Base-by-base conservation (phyloP, 176 grass and related monocot genomes). In the Aegilops sharonensis region DNA sequence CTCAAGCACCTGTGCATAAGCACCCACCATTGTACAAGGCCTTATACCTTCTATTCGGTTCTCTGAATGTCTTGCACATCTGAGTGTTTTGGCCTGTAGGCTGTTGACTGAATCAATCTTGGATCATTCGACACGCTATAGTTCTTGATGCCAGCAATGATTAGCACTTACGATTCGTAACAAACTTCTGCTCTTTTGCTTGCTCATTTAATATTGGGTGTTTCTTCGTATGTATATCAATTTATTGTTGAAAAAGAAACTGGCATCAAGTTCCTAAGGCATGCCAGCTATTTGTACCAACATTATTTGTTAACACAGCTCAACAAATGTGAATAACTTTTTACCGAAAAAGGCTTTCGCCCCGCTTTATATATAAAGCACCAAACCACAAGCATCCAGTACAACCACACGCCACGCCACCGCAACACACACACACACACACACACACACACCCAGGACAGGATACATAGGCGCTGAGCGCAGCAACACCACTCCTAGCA, bases 151-250 rank as follows among this genome's bases (percentile, higher is more conserved):
- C 4, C 14, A 84, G 15, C 29, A 61, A 27, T 11, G 40, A 64
- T 5, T 78, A 15, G 11, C 2, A 50, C 30, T 10, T 71, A 11
- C 21, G n/a, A 9, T 81, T 78, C 17, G 2, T 54, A 63, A 37
- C 5, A 62, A 84, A 13, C 35, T 81, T 85, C 6, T 77, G 48
- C 84, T 88, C 80, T 31, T 29, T 24, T 76, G 72, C 27, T 56
- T 77, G 47, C 47, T 56, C 45, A 21, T 63, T 63, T 63, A n/a
- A 25, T 9, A 20, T 57, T 34, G 15, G 15, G 29, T 56, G 27
- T 5, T 76, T 52, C 3, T 77, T 56, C 9, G 18, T 31, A 54
- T 69, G 34, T 47, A 63, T 88, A 79, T 80, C 36, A 81, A 52
- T 30, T 10, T 73, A 18, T 10, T 76, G 25, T 62, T 83, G 64